Conservation (phyloP, 2,329 filamentous ascomycete species). For the Penicillium fuscoglaucum region DNA sequence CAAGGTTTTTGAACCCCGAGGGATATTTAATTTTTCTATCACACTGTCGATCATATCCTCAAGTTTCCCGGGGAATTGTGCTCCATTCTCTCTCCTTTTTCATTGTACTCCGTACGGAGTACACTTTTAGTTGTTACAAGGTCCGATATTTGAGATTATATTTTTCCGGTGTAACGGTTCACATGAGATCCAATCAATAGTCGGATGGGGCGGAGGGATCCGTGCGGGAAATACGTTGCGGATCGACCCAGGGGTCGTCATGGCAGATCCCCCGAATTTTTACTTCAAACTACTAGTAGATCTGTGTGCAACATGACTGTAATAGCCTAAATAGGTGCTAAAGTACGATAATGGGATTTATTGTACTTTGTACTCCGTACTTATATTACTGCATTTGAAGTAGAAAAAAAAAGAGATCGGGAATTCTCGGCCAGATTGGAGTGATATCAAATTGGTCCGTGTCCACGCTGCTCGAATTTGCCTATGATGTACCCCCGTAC, state of each 20-base stretch:
- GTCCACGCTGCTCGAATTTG: not conserved
- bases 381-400: not conserved
- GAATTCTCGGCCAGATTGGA: conserved; percentile 12
- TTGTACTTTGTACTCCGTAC: not conserved
- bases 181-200: conserved; percentile 30
- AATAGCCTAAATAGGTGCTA: not conserved
- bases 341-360: not conserved
- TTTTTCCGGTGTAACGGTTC: conserved; percentile 24
- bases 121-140: not conserved
- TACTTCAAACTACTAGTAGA: conserved; percentile 2
- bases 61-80: not conserved
- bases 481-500: not conserved
- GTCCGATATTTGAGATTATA: conserved; percentile 29
- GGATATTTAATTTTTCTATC: not conserved
- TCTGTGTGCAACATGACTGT: conserved; percentile 10
- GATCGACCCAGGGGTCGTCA: conserved; percentile 27
- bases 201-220: conserved; percentile 23
- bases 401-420: not conserved
- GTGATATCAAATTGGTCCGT: conserved; percentile 9
- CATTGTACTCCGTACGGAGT: too few relatives aligned
- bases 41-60: conserved; percentile 1
- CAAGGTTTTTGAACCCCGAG: not conserved
- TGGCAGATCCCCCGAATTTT: conserved; percentile 18
- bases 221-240: conserved; percentile 20
- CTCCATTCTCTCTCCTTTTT: conserved; percentile 4